These are phyloP conservation scores for Chalaropsis thielavioides DNA, from an alignment of 2,329 filamentous ascomycete genomes.

Conservation along the genomic window DNA sequence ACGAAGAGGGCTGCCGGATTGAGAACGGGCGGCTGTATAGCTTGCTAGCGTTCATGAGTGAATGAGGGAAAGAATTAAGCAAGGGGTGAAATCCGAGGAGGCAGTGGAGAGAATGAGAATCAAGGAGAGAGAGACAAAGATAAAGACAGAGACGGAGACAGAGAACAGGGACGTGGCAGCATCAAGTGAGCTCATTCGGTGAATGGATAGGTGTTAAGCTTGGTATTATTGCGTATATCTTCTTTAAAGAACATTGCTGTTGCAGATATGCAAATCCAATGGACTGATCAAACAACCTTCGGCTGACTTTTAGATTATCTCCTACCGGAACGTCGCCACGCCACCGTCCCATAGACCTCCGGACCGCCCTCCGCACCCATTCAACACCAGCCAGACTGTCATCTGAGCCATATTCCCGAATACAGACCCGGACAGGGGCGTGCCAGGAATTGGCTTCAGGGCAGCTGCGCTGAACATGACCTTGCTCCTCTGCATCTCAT, in stretches of 20 bases:
- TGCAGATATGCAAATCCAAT: not conserved
- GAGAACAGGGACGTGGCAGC: not conserved
- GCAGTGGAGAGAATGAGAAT: not conserved
- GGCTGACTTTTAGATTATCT: not conserved
- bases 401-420: slow-evolving; percentile 6
- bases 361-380: not conserved
- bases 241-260: not conserved
- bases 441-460: not conserved
- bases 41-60: slow-evolving; percentile 22
- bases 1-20: slow-evolving; percentile 23
- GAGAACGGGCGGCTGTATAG: slow-evolving; percentile 22
- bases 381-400: not conserved
- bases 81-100: not conserved
- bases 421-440: not conserved
- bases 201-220: not conserved
- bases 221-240: slow-evolving; percentile 4
- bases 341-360: slow-evolving; percentile 4
- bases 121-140: not conserved
- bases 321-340: not conserved
- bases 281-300: not conserved
- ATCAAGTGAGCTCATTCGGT: not conserved
- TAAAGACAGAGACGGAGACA: not conserved
- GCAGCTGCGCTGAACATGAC: not conserved
- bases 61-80: not conserved
- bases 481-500: not conserved